Evolutionary conservation across 192 early-diverging fungal genomes (phyloP), one percentile per base, ranked within the genome.

Genomic region (Mortierella hygrophila): DNA sequence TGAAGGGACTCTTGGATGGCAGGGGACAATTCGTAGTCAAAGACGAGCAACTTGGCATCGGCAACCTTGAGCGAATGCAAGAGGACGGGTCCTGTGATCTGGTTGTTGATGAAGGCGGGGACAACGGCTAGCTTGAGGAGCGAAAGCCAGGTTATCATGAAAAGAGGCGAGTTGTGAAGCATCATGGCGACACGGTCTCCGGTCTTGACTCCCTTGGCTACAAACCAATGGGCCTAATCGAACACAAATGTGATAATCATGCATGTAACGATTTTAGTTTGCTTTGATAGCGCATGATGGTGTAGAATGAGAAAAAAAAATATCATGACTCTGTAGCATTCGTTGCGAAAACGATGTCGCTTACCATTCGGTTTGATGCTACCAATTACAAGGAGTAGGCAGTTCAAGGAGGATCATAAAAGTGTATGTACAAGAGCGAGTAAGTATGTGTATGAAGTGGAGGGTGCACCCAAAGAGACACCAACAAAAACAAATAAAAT

Each of bases 61-160:
- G 85, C 81, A 4, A 89, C 76, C 42, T 86, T 88, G 65, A 92
- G 77, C 26, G 84, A 88, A 63, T 92, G 89, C 16, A 88, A 15
- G 6, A 92, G 75, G 0, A 87, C 80, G 8, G 77, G 68, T 0
- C 88, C 90, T 18, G 79, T 72, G 49, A 94, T 76, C 70, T 93
- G 91, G 55, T 87, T 92, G 88, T 95, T 95, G 80, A 95, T 90
- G 38, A 94, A 88, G 16, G 92, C 91, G 7, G 91, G 85, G 0
- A 88, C 79, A 1, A 80, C 90, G 6, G 92, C 93, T 41, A 95
- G 89, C 78, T 95, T 94, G 49, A 87, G 77, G 41, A 93, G 75
- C 0, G 90, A 92, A 15, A 95, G 88, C 79, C 89, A 90, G 6
- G 80, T 47, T 47, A 92, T 83, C 54, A 94, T 76, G 75, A 94